Evolutionary conservation across 2,329 filamentous ascomycete genomes (phyloP).

Genomic region (Aspergillus puulaauensis): DNA sequence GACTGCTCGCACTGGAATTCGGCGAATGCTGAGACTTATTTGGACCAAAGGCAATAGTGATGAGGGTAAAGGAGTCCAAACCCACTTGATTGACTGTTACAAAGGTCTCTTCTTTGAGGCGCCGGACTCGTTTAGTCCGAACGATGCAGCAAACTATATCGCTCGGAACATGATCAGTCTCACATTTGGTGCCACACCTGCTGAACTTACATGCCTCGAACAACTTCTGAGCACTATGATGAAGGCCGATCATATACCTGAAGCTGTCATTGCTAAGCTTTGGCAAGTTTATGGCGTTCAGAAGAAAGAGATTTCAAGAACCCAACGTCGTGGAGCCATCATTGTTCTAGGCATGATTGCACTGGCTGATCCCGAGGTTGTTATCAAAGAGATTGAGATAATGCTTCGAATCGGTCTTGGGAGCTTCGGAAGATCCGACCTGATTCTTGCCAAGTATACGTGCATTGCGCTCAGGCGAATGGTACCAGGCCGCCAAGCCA

Average conservation of each 20-base stretch:
- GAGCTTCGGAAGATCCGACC: constrained; percentile 72
- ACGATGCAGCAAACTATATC: constrained; percentile 92
- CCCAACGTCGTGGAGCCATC: constrained; percentile 86
- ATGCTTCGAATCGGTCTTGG: constrained; percentile 91
- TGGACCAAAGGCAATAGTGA: constrained; percentile 99
- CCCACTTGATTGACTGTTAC: constrained; percentile 95
- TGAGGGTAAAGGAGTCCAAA: constrained; percentile 96
- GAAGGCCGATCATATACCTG: constrained; percentile 83
- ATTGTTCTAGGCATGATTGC: constrained; percentile 97
- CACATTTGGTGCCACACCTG: constrained; percentile 91
- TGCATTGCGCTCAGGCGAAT: constrained; percentile 91
- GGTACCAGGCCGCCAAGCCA: constrained; percentile 79
- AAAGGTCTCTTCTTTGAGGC: constrained; percentile 94
- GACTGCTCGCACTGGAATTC: constrained; percentile 86
- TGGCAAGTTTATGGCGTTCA: constrained; percentile 98
- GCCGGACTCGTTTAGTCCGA: constrained; percentile 79
- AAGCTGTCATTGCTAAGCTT: constrained; percentile 82
- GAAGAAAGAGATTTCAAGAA: constrained; percentile 87
- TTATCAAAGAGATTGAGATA: constrained; percentile 90
- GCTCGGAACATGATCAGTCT: constrained; percentile 98
- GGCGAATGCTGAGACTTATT: constrained; percentile 92
- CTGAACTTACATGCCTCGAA: constrained; percentile 91
- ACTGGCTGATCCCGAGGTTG: constrained; percentile 86
- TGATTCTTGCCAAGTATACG: constrained; percentile 90
- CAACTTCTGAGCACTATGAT: constrained; percentile 97